phyloP scores from a whole-genome alignment of 2,329 filamentous ascomycete genomes.

The Monilinia aucupariae region DNA sequence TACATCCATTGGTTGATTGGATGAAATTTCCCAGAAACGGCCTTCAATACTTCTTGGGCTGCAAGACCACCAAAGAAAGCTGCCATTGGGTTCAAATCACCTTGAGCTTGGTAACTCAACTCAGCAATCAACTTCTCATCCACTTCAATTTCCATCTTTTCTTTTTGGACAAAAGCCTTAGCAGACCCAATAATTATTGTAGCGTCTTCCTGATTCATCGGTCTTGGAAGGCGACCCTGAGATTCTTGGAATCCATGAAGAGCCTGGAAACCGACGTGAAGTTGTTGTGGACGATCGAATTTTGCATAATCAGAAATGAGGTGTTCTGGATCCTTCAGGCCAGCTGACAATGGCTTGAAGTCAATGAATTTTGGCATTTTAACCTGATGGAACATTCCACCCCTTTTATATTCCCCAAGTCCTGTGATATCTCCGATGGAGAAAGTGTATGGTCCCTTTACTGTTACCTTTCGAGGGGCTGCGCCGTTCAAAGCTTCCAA shows the following conservation, averaged over 20 bases:
- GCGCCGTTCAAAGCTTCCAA: conserved; percentile 82
- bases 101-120: conserved; percentile 87
- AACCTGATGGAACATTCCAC: conserved; percentile 89
- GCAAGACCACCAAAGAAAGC: conserved; percentile 92
- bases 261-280: conserved; percentile 89
- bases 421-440: conserved; percentile 89
- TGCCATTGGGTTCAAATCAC: conserved; percentile 86
- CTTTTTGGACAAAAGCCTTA: conserved; percentile 65
- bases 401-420: conserved; percentile 79
- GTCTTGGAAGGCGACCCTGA: conserved; percentile 70
- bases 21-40: conserved; percentile 94
- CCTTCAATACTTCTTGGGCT: conserved; percentile 93
- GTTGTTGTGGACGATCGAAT: conserved; percentile 87
- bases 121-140: conserved; percentile 91
- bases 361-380: conserved; percentile 96
- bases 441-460: conserved; percentile 96
- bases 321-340: conserved; percentile 82
- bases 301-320: conserved; percentile 95
- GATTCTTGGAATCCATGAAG: conserved; percentile 77
- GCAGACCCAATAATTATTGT: conserved; percentile 69
- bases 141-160: conserved; percentile 74
- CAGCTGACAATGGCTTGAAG: conserved; percentile 74
- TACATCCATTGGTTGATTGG: conserved; percentile 96
- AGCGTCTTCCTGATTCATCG: conserved; percentile 82
- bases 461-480: conserved; percentile 82